phyloP scores from a whole-genome alignment of 1,284 basidiomycete genomes.

The Thelephora terrestris region DNA sequence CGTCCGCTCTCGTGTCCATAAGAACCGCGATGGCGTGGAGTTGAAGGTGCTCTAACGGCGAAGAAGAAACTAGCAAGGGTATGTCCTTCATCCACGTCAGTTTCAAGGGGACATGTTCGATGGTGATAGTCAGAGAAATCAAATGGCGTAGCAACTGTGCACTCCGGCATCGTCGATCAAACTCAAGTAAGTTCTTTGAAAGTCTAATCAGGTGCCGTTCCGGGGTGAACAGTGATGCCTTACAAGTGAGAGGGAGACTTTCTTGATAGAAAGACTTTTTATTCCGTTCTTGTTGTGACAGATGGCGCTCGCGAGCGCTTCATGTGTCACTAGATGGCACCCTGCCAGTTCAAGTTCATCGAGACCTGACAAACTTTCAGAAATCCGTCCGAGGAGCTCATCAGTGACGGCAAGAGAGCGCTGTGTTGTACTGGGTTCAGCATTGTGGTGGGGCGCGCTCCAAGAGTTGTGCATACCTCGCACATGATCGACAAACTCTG shows the following conservation, averaged over 20 bases:
- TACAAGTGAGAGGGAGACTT: constrained; percentile 53
- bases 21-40: constrained; percentile 41
- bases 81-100: constrained; percentile 36
- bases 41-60: constrained; percentile 48
- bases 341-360: constrained; percentile 51
- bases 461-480: constrained; percentile 33
- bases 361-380: constrained; percentile 36
- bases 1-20: constrained; percentile 28
- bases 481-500: constrained; percentile 53
- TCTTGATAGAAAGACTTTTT: constrained; percentile 46
- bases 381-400: constrained; percentile 34
- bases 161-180: constrained; percentile 29
- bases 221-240: constrained; percentile 13
- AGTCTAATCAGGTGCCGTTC: not conserved
- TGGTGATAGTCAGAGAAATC: constrained; percentile 46
- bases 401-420: constrained; percentile 49
- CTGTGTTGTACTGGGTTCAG: constrained; percentile 22
- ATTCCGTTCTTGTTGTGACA: constrained; percentile 35
- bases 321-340: constrained; percentile 57
- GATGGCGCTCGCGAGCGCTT: constrained; percentile 42
- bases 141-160: constrained; percentile 31
- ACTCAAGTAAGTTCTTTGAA: constrained; percentile 39
- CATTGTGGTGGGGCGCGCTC: constrained; percentile 1
- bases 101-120: constrained; percentile 27
- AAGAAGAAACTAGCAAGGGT: constrained; percentile 30